Percentiles rank a stretch among this genome's conserved stretches.
Evolutionary conservation across 108 stramenopile species (phyloP).

Genomic region (Nannochloropsis salina): DNA sequence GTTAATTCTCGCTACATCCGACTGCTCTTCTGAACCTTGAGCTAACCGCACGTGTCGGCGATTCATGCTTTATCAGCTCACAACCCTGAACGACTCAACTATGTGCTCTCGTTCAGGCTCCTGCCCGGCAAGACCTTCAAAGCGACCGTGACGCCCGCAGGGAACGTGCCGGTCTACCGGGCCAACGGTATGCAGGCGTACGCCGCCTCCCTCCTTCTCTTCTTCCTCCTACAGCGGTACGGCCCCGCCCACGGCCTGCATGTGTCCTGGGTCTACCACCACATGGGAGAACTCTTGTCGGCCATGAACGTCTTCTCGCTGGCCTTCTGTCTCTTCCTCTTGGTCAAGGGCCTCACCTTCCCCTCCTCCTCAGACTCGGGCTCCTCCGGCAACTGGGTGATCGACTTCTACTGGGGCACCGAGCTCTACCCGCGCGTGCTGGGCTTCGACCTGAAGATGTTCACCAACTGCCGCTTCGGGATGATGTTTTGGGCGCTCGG

Average conservation of each 20-base stretch:
- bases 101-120: slow-evolving; percentile 27
- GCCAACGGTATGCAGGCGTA: slow-evolving; percentile 64
- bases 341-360: slow-evolving; percentile 72
- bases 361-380: slow-evolving; percentile 83
- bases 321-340: slow-evolving; percentile 71
- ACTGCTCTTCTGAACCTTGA: no score
- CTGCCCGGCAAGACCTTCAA: slow-evolving; percentile 67
- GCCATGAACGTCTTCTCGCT: slow-evolving; percentile 85
- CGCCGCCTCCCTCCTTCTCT: slow-evolving; percentile 56
- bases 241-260: slow-evolving; percentile 34
- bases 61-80: no score
- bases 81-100: no score
- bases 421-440: slow-evolving; percentile 93
- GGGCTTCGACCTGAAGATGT: slow-evolving; percentile 89
- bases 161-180: slow-evolving; percentile 65
- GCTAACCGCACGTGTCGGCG: no score
- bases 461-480: slow-evolving; percentile 93
- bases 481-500: slow-evolving; percentile 95
- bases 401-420: slow-evolving; percentile 98
- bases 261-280: slow-evolving; percentile 64
- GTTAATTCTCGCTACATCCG: no score
- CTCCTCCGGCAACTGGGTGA: slow-evolving; percentile 64
- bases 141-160: slow-evolving; percentile 61
- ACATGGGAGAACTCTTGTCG: slow-evolving; percentile 62
- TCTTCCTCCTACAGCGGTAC: slow-evolving; percentile 25